A percentile compares a stretch with the other conserved stretches of the same genome.
phyloP scores from a whole-genome alignment of 441 rosid genomes.

The Euphorbia celastroides region DNA sequence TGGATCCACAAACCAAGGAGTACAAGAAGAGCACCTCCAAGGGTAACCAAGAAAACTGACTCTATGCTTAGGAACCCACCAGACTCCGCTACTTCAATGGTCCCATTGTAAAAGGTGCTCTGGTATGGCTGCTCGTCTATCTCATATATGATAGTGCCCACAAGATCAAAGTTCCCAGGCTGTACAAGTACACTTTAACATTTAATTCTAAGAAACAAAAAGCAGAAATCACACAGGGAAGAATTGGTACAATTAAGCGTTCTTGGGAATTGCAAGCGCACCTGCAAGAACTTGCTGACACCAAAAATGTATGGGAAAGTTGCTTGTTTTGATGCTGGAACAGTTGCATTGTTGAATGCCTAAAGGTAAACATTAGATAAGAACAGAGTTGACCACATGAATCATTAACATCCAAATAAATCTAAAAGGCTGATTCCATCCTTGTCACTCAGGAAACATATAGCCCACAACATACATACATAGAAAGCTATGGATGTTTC shows the following conservation, averaged over 20 bases:
- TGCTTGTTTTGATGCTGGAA: constrained; percentile 76
- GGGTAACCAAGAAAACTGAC: constrained; percentile 83
- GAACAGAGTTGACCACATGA: not conserved
- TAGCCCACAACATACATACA: not conserved
- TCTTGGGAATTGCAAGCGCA: constrained; percentile 22
- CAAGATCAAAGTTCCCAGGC: constrained; percentile 97
- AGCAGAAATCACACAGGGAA: not conserved
- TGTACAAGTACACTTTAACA: constrained; percentile 23
- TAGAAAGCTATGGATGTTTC: not conserved
- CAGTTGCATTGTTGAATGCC: constrained; percentile 88
- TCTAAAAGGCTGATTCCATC: constrained; percentile 2
- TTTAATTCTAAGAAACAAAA: not conserved
- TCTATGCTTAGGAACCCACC: constrained; percentile 82
- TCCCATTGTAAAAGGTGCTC: constrained; percentile 80
- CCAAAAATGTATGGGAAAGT: constrained; percentile 79
- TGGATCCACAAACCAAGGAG: constrained; percentile 81
- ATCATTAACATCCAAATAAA: not conserved
- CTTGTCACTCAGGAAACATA: not conserved
- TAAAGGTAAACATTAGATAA: constrained; percentile 27
- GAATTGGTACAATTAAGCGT: not conserved
- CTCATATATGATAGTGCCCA: constrained; percentile 78
- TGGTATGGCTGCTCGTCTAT: constrained; percentile 74
- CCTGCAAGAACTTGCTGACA: constrained; percentile 96
- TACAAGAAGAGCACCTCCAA: constrained; percentile 78
- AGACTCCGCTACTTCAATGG: constrained; percentile 86